Evolutionary conservation across 2,329 filamentous ascomycete species (phyloP).

Genomic region (Hypoxylon sp.): DNA sequence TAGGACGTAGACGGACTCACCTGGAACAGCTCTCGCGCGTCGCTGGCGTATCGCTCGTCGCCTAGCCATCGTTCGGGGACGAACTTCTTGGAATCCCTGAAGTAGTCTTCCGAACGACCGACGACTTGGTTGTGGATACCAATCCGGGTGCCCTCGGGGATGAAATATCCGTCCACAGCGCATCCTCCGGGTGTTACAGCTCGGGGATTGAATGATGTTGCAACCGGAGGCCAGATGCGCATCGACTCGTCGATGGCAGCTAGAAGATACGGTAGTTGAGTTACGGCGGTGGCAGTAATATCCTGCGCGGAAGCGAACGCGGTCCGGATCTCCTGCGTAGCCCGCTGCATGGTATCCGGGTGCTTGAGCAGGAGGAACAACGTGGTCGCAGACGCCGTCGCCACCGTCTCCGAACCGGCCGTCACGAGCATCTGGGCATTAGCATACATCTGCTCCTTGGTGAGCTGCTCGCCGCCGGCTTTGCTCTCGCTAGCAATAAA

Average conservation of each 20-base stretch:
- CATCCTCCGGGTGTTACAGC: conserved; percentile 31
- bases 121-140: conserved; percentile 39
- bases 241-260: conserved; percentile 39
- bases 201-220: conserved; percentile 36
- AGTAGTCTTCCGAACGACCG: conserved; percentile 30
- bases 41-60: conserved; percentile 35
- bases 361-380: conserved; percentile 34
- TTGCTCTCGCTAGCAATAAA: conserved; percentile 32
- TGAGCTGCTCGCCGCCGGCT: conserved; percentile 32
- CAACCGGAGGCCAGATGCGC: conserved; percentile 38
- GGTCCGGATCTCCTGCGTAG: conserved; percentile 29
- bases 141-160: conserved; percentile 35
- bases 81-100: conserved; percentile 37
- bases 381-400: conserved; percentile 31
- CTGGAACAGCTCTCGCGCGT: conserved; percentile 36
- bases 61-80: conserved; percentile 42
- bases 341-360: conserved; percentile 23
- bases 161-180: conserved; percentile 35
- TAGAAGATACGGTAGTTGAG: conserved; percentile 31
- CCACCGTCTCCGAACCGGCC: conserved; percentile 39
- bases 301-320: conserved; percentile 29
- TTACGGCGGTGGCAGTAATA: conserved; percentile 30
- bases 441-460: conserved; percentile 38
- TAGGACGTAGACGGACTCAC: conserved; percentile 13
- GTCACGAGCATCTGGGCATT: conserved; percentile 39